A percentile compares a stretch with the other conserved stretches of the same genome.
Evolutionary conservation across 2,329 filamentous ascomycete species (phyloP).

Genomic region (Botrytis squamosa): DNA sequence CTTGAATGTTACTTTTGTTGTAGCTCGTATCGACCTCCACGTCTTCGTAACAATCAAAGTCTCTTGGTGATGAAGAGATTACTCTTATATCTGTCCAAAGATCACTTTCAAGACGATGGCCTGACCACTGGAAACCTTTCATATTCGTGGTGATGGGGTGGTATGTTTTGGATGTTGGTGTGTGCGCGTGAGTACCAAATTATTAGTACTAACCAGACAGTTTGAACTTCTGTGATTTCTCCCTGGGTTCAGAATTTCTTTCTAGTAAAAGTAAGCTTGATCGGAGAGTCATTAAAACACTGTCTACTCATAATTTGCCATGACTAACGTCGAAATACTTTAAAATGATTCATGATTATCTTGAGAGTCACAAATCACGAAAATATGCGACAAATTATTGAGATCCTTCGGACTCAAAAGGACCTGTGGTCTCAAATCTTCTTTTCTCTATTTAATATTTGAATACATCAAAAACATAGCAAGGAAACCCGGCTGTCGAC

Average conservation of each 20-base stretch:
- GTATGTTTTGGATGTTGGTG: too few relatives aligned
- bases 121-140: too few relatives aligned
- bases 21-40: neutral
- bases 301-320: neutral
- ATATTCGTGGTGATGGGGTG: too few relatives aligned
- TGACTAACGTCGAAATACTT: neutral
- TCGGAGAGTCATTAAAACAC: neutral
- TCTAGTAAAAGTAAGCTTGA: neutral
- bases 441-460: neutral
- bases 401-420: neutral
- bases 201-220: too few relatives aligned
- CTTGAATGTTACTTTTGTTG: neutral
- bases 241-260: too few relatives aligned
- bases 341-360: neutral
- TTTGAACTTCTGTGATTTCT: neutral
- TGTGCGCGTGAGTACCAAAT: too few relatives aligned
- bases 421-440: neutral
- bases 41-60: neutral
- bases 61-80: neutral
- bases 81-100: too few relatives aligned
- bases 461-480: neutral
- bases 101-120: too few relatives aligned
- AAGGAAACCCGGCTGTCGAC: neutral
- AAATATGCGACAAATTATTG: neutral
- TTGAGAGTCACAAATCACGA: too few relatives aligned